Evolutionary conservation across 257 asterid species (phyloP).

Genomic region (Paulownia fortunei): DNA sequence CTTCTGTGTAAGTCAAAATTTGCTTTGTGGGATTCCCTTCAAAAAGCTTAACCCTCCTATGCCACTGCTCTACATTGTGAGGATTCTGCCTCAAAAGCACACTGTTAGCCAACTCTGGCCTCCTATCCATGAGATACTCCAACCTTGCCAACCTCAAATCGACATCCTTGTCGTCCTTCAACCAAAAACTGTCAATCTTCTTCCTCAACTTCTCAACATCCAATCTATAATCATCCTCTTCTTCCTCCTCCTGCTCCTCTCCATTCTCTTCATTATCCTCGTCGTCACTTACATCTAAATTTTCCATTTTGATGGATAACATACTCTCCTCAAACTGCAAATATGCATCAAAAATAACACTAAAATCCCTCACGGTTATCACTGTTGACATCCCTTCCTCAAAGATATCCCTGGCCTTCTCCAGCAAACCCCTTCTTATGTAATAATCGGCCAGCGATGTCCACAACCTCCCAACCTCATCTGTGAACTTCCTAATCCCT

Average conservation of each 20-base stretch:
- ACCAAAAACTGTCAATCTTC: constrained; percentile 69
- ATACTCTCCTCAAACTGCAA: constrained; percentile 95
- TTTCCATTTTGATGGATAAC: constrained; percentile 81
- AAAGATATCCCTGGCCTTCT: constrained; percentile 87
- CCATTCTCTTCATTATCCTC: constrained; percentile 54
- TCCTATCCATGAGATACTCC: constrained; percentile 94
- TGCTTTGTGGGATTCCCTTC: constrained; percentile 90
- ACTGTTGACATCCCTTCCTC: constrained; percentile 98
- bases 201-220: constrained; percentile 72
- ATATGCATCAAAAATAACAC: constrained; percentile 89
- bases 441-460: constrained; percentile 90
- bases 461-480: constrained; percentile 98
- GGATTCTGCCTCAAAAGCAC: constrained; percentile 98
- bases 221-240: constrained; percentile 68
- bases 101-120: constrained; percentile 97
- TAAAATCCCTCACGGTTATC: constrained; percentile 86
- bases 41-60: constrained; percentile 87
- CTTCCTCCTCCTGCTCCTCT: constrained; percentile 37
- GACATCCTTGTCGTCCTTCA: constrained; percentile 82
- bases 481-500: constrained; percentile 92
- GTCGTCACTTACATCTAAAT: constrained; percentile 64
- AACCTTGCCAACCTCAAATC: constrained; percentile 90
- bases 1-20: constrained; percentile 90
- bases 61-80: constrained; percentile 99
- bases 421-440: constrained; percentile 84